Evolutionary conservation across 139 green algal species (phyloP).

Genomic region (Micractinium conductrix): DNA sequence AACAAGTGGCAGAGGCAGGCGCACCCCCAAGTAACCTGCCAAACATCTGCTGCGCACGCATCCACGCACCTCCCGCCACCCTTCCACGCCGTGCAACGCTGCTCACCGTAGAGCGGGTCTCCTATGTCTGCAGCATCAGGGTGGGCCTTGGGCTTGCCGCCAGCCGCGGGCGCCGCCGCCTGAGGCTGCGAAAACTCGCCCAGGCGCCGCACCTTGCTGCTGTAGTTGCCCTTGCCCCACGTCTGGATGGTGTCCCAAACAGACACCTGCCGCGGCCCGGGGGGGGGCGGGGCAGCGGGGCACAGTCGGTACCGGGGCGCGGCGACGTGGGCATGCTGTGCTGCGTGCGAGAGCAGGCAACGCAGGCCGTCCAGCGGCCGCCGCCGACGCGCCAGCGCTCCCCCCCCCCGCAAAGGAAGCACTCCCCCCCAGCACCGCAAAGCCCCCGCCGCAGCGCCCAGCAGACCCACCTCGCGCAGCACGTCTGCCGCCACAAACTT

Average conservation of each 20-base stretch:
- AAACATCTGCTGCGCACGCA: no score
- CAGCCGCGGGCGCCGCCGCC: not conserved
- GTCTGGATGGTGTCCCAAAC: constrained; percentile 78
- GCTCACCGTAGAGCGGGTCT: constrained; percentile 77
- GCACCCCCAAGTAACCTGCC: no score
- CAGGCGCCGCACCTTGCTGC: constrained; percentile 61
- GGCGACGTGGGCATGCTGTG: no score
- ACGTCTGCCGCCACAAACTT: constrained; percentile 89
- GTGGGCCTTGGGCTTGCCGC: not conserved
- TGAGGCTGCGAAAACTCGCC: constrained; percentile 67
- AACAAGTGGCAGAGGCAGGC: no score
- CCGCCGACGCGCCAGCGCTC: no score
- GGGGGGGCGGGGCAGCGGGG: not conserved
- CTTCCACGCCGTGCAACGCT: not conserved
- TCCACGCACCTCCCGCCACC: not conserved
- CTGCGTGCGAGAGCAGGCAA: no score
- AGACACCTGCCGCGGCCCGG: constrained; percentile 54
- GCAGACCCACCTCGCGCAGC: constrained; percentile 73
- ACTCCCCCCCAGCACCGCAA: no score
- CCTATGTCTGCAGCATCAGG: constrained; percentile 74
- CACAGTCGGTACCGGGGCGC: no score
- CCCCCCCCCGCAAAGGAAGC: no score
- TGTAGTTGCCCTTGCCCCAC: constrained; percentile 52
- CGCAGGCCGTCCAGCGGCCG: no score
- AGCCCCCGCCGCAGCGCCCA: no score